Evolutionary conservation across 2,329 filamentous ascomycete genomes (phyloP), one percentile per base, ranked within the genome.

Genomic region (Fusarium hainanense): DNA sequence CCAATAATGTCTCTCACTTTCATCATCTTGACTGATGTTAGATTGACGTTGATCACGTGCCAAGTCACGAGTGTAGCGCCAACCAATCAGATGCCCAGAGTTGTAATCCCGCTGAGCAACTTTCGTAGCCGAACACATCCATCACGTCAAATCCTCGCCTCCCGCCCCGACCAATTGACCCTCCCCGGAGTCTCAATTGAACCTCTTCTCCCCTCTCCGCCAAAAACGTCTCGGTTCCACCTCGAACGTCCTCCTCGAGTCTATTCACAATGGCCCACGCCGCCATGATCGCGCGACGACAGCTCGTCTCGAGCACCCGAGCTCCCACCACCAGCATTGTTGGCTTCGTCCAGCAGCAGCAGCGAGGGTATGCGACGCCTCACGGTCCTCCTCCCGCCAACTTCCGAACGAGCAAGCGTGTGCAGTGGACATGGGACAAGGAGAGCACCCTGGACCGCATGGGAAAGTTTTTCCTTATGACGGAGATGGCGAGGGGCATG

Each of bases 401-500:
- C 71, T 98, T 97, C 87, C 90, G 96, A 74, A 85, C 94, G 75
- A 88, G 90, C 76, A 87, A 85, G 69, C 90, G 88, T 54, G 87
- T 90, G 79, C 84, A 89, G 83, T 98, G 94, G 93, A 90, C 97
- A 73, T 88, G 97, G 81, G 87, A 90, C 71, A 85, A 88, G 68
- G 93, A 97, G 79, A 89, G 87, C 70, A 88, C 92, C 37, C 83
- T 97, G 74, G 93, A 98, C 83, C 92, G 91, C 80, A 87, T 93
- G 69, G 94, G 93, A 75, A 96, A 94, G 80, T 98, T 94, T 86
- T 99, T 99, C 84, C 88, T 99, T 79, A 85, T 98, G 86, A 90
- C 92, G 56, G 96, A 99, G 87, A 96, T 98, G 92, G 88, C 93
- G 80, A 90, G 96, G 78, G 96, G 96, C 82, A 98, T 99, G 96